A percentile compares a stretch with the other conserved stretches of the same genome.
Conservation (phyloP, 345 rosid species). For the Hevea brasiliensis region DNA sequence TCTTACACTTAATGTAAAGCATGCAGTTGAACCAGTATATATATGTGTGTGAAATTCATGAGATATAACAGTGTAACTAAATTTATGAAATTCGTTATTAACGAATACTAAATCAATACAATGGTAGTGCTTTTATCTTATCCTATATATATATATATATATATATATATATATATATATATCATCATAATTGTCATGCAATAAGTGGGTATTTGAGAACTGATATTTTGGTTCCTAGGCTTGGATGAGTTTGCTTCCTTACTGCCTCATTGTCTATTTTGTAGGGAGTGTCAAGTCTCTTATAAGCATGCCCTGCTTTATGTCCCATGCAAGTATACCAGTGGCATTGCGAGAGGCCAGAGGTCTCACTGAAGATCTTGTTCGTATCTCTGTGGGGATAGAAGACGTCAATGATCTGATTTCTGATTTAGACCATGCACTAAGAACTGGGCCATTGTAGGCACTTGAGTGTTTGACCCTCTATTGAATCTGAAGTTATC, state of each 20-base stretch:
- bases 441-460: slow-evolving; percentile 58
- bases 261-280: neutral
- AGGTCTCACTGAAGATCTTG: slow-evolving; percentile 87
- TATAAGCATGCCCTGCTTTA: slow-evolving; percentile 97
- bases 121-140: too few relatives aligned
- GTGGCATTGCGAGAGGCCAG: slow-evolving; percentile 72
- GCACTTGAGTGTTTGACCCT: too few relatives aligned
- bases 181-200: neutral
- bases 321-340: slow-evolving; percentile 97
- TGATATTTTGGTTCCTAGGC: neutral
- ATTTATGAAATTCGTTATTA: too few relatives aligned
- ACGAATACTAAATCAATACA: too few relatives aligned
- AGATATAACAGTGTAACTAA: too few relatives aligned
- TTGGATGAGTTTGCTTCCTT: neutral
- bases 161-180: too few relatives aligned
- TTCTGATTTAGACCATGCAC: slow-evolving; percentile 72
- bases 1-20: too few relatives aligned
- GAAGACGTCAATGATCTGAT: slow-evolving; percentile 90
- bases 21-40: too few relatives aligned
- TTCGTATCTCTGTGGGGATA: slow-evolving; percentile 85
- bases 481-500: neutral
- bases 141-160: too few relatives aligned
- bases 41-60: too few relatives aligned
- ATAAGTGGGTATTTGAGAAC: neutral
- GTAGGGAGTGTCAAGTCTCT: slow-evolving; percentile 94